Evolutionary conservation across 768 basidiomycete species (phyloP).

Genomic region (Mrakia frigida): DNA sequence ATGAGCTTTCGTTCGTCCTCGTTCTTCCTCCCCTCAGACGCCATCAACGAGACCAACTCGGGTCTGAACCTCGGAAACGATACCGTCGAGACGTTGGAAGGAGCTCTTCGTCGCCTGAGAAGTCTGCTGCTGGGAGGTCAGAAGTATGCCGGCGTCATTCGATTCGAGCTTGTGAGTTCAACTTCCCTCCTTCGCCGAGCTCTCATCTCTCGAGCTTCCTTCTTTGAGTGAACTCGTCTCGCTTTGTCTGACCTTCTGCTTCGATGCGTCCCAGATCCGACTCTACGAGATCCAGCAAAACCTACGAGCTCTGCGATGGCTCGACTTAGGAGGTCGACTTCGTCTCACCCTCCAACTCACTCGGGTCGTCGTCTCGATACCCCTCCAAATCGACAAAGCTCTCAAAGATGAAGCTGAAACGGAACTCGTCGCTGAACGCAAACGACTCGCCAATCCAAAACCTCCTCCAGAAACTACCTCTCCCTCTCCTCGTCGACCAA

Average conservation of each 20-base stretch:
- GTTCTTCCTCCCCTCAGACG: constrained; percentile 9
- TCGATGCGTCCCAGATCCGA: constrained; percentile 50
- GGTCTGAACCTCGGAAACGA: constrained; percentile 71
- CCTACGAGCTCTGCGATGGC: constrained; percentile 67
- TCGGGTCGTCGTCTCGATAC: constrained; percentile 30
- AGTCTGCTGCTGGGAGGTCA: constrained; percentile 69
- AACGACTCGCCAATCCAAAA: constrained; percentile 17
- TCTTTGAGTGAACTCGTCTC: no score
- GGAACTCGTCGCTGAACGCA: constrained; percentile 26
- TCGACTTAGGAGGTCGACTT: constrained; percentile 69
- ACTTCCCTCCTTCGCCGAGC: background rate
- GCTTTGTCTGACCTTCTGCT: constrained; percentile 45
- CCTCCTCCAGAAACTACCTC: background rate
- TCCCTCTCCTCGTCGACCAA: constrained; percentile 73
- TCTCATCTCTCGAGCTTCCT: no score
- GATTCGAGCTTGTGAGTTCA: constrained; percentile 40
- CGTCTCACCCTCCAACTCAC: constrained; percentile 66
- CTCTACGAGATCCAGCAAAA: constrained; percentile 76
- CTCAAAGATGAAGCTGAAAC: constrained; percentile 30
- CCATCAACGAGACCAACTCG: constrained; percentile 74
- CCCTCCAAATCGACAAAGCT: constrained; percentile 25
- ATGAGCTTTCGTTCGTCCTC: background rate
- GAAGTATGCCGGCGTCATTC: constrained; percentile 67
- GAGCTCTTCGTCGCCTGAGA: constrained; percentile 63
- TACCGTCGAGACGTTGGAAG: constrained; percentile 67